Evolutionary conservation across 371 early-diverging fungal species (phyloP), one percentile per base, ranked within the genome.

Genomic region (Mucor plumbeus): DNA sequence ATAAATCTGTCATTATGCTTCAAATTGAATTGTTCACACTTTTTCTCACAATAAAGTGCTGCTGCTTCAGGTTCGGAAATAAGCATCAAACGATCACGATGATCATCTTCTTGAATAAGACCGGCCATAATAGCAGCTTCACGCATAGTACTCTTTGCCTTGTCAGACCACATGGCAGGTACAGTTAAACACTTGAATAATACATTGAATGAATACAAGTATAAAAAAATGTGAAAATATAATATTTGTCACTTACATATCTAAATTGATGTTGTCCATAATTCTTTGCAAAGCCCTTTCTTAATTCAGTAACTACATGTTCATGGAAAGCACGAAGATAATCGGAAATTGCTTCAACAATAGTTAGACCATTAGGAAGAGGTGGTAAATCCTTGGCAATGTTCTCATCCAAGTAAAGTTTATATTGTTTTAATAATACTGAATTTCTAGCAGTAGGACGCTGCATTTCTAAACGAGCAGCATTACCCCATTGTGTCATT

Each of bases 21-120:
- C n/a, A 83, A 63, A 33, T 74, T 70, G 60, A 83, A 83, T 48
- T 78, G 81, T 36, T 83, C 83, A 39, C 81, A 81, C 40, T 79
- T 84, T 69, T 82, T 80, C 65, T 84, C 79, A 65, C 85, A 84
- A 63, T 84, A 84, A 36, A 84, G 60, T 2, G 84, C 84, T 19
- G 84, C 84, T 8, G 84, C 84, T 68, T 84, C 84, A 26, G 85
- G 85, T 50, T 84, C 85, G 36, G 77, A 76, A 61, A 82, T 82
- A 7, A 84, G 48, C 61, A 79, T 76, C 9, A 84, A 69, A 10
- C 85, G 74, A 54, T 84, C 79, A 38, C 78, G 74, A 21, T 76
- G 81, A 41, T 83, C 79, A 7, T 61, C 70, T 41, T 70, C 69
- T 17, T 73, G 59, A 39, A 83, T 81, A 5, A 86, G 40, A 4